Conservation (phyloP, 2,329 filamentous ascomycete species). For the Rutstroemia sp. region DNA sequence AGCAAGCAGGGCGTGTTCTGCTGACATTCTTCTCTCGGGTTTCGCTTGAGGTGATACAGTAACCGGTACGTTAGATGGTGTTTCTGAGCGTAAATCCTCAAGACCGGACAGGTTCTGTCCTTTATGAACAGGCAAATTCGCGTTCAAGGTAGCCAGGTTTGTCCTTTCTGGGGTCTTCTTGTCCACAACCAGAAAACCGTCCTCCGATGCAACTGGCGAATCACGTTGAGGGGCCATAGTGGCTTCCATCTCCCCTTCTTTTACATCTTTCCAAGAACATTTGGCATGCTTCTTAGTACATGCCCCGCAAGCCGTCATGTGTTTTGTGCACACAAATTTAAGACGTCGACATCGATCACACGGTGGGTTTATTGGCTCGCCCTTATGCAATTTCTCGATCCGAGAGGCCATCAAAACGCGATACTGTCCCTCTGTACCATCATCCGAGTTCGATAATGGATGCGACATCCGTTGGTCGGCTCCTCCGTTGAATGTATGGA, state of each 20-base stretch:
- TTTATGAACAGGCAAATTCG: background rate
- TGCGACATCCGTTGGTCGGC: constrained; percentile 25
- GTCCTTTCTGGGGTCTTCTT: constrained; percentile 7
- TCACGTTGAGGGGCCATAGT: background rate
- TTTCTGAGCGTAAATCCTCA: background rate
- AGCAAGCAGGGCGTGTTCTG: constrained; percentile 3
- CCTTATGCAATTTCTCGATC: constrained; percentile 68
- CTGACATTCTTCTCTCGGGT: background rate
- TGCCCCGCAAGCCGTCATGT: constrained; percentile 77
- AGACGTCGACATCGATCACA: constrained; percentile 78
- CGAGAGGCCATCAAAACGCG: constrained; percentile 62
- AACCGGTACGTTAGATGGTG: background rate
- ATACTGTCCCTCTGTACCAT: constrained; percentile 32
- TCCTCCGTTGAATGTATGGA: constrained; percentile 12
- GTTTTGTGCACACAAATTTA: constrained; percentile 76
- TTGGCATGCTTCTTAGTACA: constrained; percentile 89
- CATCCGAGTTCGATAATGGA: constrained; percentile 18
- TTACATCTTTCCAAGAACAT: constrained; percentile 78
- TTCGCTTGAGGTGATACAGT: background rate
- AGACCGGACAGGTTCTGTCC: background rate
- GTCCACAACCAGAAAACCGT: constrained; percentile 6
- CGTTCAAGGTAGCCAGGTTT: constrained; percentile 1
- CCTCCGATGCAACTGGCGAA: constrained; percentile 4
- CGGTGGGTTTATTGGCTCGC: constrained; percentile 69
- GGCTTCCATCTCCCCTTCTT: constrained; percentile 52